These are phyloP conservation scores for Bruguiera sexangula DNA, from an alignment of 345 rosid genomes.

Conservation along the genomic window DNA sequence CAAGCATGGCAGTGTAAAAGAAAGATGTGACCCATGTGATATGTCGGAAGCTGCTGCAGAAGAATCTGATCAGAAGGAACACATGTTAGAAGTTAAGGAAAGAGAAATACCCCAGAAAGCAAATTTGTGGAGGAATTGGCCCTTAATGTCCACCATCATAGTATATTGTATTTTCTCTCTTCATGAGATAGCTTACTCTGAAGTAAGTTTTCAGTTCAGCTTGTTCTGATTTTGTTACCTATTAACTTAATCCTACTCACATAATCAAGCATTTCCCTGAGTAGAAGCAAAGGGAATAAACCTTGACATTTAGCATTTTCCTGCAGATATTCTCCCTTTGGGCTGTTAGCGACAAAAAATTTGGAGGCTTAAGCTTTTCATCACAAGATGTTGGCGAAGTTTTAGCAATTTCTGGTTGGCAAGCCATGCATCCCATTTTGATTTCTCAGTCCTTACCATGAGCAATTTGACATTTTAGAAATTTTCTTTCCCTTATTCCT, in stretches of 20 bases:
- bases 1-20: constrained; percentile 27
- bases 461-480: background rate
- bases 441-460: background rate
- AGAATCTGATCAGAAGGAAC: constrained; percentile 21
- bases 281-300: too few relatives aligned
- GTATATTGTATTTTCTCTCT: constrained; percentile 63
- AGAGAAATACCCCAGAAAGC: constrained; percentile 17
- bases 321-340: constrained; percentile 55
- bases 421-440: background rate
- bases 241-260: background rate
- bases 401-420: constrained; percentile 54
- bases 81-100: constrained; percentile 16
- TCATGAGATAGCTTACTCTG: constrained; percentile 62
- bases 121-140: constrained; percentile 52
- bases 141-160: constrained; percentile 50
- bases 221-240: background rate
- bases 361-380: constrained; percentile 63
- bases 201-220: constrained; percentile 32
- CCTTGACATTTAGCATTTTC: background rate
- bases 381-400: constrained; percentile 65
- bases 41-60: constrained; percentile 22
- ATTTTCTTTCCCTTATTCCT: background rate
- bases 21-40: constrained; percentile 13
- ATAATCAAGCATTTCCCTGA: too few relatives aligned
- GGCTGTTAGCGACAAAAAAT: constrained; percentile 58